Conservation (phyloP, 148 eudicot genomes). For the Euryodendron excelsum region DNA sequence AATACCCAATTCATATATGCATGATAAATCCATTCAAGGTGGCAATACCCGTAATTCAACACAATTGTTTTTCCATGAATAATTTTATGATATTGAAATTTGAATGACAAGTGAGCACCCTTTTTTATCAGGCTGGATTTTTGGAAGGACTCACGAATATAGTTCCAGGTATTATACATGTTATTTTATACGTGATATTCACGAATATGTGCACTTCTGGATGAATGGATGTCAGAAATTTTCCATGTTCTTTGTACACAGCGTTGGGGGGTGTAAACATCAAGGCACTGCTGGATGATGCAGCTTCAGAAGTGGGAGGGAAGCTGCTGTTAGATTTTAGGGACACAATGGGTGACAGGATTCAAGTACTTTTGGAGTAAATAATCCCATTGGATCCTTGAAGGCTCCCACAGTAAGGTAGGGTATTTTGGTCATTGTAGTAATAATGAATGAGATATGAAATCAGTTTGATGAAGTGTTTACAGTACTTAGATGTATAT, state of each 20-base stretch:
- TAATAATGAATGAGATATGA: neutral
- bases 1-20: neutral
- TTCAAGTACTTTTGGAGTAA: constrained; percentile 79
- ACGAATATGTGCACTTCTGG: no score
- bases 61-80: neutral
- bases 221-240: neutral
- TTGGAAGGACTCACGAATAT: constrained; percentile 81
- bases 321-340: constrained; percentile 71
- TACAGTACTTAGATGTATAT: no score
- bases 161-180: constrained; percentile 69
- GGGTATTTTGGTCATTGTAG: neutral
- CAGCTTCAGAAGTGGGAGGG: constrained; percentile 64
- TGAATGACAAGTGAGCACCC: neutral
- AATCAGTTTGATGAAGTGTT: no score
- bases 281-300: constrained; percentile 69
- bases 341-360: constrained; percentile 78
- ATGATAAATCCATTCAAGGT: neutral
- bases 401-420: constrained; percentile 7
- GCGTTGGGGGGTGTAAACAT: constrained; percentile 85
- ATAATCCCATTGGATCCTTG: neutral
- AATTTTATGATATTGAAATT: neutral
- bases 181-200: no score
- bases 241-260: constrained; percentile 26
- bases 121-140: constrained; percentile 76
- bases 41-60: neutral